These are phyloP conservation scores for Malus hybrid DNA, from an alignment of 331 rosid species.

Conservation along the genomic window DNA sequence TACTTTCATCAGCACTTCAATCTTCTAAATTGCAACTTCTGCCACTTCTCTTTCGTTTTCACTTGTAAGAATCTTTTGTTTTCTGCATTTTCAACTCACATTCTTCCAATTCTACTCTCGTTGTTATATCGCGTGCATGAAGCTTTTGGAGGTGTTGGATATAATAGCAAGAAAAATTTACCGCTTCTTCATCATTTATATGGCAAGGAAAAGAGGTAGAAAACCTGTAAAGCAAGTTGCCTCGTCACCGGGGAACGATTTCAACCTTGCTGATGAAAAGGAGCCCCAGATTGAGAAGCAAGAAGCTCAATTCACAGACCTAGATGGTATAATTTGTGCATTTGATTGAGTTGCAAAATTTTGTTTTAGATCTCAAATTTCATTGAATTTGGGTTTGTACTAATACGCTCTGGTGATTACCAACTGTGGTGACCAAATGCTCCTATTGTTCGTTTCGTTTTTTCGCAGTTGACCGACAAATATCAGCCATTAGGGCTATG, in stretches of 20 bases:
- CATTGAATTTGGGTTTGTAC: neutral
- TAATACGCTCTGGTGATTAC: neutral
- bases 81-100: too few species aligned
- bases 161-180: neutral
- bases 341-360: too few species aligned
- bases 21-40: too few species aligned
- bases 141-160: neutral
- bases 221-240: slow-evolving; percentile 19
- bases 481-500: slow-evolving; percentile 62
- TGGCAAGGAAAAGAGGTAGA: slow-evolving; percentile 47
- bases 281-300: slow-evolving; percentile 20
- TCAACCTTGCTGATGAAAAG: neutral
- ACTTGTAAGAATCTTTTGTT: too few species aligned
- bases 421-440: neutral
- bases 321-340: slow-evolving; percentile 35
- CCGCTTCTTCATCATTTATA: neutral
- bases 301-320: slow-evolving; percentile 30
- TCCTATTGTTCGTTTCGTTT: neutral
- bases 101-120: too few species aligned
- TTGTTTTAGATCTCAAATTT: neutral
- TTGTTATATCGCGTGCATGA: too few species aligned
- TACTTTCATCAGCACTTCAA: too few species aligned
- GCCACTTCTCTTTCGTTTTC: too few species aligned
- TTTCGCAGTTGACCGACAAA: slow-evolving; percentile 51
- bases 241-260: slow-evolving; percentile 9